A percentile compares a stretch with the other conserved stretches of the same genome.
phyloP scores from a whole-genome alignment of 108 stramenopile genomes.

The Cyclotella choctawhatcheeana region DNA sequence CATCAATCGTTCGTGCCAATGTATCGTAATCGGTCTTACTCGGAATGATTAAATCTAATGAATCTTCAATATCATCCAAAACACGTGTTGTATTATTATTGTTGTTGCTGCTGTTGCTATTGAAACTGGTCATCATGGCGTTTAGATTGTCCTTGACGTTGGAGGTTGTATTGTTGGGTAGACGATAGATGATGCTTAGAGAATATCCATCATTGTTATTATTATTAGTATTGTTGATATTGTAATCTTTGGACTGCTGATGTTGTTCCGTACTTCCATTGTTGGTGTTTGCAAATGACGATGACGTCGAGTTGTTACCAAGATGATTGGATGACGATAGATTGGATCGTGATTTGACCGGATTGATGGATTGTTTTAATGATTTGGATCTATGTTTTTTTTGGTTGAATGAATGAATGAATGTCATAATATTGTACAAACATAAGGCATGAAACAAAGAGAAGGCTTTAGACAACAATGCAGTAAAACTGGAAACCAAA shows the following conservation, averaged over 20 bases:
- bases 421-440: no score
- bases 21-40: slow-evolving; percentile 51
- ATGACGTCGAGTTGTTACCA: neutral
- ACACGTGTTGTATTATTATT: slow-evolving; percentile 3
- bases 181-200: slow-evolving; percentile 40
- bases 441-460: no score
- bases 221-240: neutral
- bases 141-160: slow-evolving; percentile 31
- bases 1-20: slow-evolving; percentile 57
- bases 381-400: slow-evolving; percentile 28
- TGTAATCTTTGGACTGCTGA: slow-evolving; percentile 5
- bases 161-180: slow-evolving; percentile 20
- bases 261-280: no score
- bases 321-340: neutral
- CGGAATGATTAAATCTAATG: slow-evolving; percentile 74
- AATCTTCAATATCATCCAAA: slow-evolving; percentile 55
- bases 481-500: neutral
- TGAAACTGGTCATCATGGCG: slow-evolving; percentile 37
- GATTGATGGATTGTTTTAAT: slow-evolving; percentile 3
- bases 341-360: neutral
- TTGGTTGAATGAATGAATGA: no score
- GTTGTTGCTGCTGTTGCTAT: slow-evolving; percentile 6
- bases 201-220: slow-evolving; percentile 3
- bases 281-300: no score
- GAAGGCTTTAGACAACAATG: neutral